A percentile compares a stretch with the other conserved stretches of the same genome.
Conservation (phyloP, 1,284 basidiomycete genomes). For the Moniliella sp. region DNA sequence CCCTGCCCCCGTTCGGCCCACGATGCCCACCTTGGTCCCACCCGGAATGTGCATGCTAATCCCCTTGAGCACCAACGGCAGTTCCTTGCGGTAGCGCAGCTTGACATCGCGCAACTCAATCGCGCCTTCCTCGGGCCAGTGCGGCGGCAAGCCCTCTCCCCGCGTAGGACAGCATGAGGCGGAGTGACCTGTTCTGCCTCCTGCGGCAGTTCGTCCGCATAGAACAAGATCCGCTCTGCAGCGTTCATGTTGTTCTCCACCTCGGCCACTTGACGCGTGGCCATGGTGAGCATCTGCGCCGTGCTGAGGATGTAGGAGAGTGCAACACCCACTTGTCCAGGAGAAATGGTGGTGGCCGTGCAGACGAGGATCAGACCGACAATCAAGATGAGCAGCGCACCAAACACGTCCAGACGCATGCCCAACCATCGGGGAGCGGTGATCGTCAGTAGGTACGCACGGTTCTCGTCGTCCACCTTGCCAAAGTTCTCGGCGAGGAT, state of each 20-base stretch:
- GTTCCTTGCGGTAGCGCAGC: slow-evolving; percentile 38
- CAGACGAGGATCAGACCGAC: slow-evolving; percentile 19
- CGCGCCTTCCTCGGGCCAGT: slow-evolving; percentile 29
- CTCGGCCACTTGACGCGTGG: slow-evolving; percentile 33
- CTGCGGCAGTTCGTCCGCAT: slow-evolving; percentile 14
- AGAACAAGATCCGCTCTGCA: slow-evolving; percentile 31
- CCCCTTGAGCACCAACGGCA: slow-evolving; percentile 38
- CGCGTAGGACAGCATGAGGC: slow-evolving; percentile 15
- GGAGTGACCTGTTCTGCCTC: slow-evolving; percentile 19
- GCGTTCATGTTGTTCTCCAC: slow-evolving; percentile 34
- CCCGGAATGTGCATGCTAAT: slow-evolving; percentile 35
- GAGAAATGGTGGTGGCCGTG: slow-evolving; percentile 6
- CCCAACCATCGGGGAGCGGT: slow-evolving; percentile 69
- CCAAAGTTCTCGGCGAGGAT: slow-evolving; percentile 42
- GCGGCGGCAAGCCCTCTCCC: too few relatives aligned
- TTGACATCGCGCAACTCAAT: slow-evolving; percentile 31
- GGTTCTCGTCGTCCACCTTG: slow-evolving; percentile 66
- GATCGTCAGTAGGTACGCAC: slow-evolving; percentile 66
- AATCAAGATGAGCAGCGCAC: slow-evolving; percentile 24
- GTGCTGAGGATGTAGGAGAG: slow-evolving; percentile 25
- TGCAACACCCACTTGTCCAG: slow-evolving; percentile 17
- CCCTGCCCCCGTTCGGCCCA: slow-evolving; percentile 40
- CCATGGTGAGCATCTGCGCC: slow-evolving; percentile 24
- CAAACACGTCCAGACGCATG: slow-evolving; percentile 39
- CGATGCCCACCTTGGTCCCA: slow-evolving; percentile 41